Conservation (phyloP, 2,329 filamentous ascomycete species). For the Exserohilum rostratum region DNA sequence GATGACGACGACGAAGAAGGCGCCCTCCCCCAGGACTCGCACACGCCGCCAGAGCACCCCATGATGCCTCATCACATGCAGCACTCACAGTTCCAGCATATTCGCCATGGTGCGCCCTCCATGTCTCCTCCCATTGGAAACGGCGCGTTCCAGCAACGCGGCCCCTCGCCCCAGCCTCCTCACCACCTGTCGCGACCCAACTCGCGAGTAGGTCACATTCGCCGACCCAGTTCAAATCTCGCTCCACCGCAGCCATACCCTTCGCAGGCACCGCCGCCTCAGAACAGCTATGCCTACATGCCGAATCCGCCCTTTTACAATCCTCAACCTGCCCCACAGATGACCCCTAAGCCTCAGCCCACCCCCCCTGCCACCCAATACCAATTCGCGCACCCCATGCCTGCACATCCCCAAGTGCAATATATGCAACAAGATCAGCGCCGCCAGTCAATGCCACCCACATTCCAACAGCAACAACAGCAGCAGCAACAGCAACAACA, state of each 20-base stretch:
- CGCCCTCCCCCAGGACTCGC: constrained; percentile 73
- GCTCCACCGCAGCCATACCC: constrained; percentile 67
- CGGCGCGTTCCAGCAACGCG: constrained; percentile 70
- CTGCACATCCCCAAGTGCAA: constrained; percentile 61
- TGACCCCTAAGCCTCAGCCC: constrained; percentile 50
- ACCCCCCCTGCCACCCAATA: constrained; percentile 52
- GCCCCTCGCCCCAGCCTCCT: constrained; percentile 81
- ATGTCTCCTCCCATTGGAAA: constrained; percentile 88
- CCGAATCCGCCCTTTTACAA: constrained; percentile 87
- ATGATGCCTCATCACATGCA: constrained; percentile 57
- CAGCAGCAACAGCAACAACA: constrained; percentile 66
- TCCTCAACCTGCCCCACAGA: constrained; percentile 61
- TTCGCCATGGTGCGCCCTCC: constrained; percentile 81
- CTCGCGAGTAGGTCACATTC: constrained; percentile 75
- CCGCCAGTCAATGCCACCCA: constrained; percentile 73
- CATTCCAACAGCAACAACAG: constrained; percentile 64
- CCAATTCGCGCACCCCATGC: constrained; percentile 53
- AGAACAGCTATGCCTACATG: constrained; percentile 81
- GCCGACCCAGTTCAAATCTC: constrained; percentile 76
- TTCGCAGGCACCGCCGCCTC: constrained; percentile 65
- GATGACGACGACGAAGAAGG: constrained; percentile 79
- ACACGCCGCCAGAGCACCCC: constrained; percentile 66
- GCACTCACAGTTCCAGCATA: constrained; percentile 72
- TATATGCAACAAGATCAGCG: constrained; percentile 78
- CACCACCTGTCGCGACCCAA: constrained; percentile 72